Base-by-base conservation (phyloP, 352 stramenopile genomes). In the Lagenidium giganteum region DNA sequence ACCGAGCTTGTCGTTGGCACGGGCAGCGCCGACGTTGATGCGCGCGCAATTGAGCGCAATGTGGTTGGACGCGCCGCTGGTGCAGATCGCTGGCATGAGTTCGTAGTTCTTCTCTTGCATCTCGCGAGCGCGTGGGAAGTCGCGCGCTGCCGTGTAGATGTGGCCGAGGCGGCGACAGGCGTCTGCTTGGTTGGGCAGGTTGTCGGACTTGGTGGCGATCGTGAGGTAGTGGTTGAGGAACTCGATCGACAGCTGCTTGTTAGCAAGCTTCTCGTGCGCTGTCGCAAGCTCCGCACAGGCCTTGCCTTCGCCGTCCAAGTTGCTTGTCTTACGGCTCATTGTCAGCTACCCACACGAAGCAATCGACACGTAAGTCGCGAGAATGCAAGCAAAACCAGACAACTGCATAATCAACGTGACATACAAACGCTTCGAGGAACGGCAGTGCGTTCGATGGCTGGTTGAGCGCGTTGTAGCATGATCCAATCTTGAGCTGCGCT, bases 61-160 rank as follows among this genome's bases (percentile, higher is more conserved):
- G 7, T 54, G 34, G 25, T 89, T 72, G 8, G 51, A 53, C 0
- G 67, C 63, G 26, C 58, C 64, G 9, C 67, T 46, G 8, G 61
- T 61, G n/a, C n/a, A n/a, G 28, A 83, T 55, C 9, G 59, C 69
- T 20, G 75, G 73, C 8, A 87, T 65, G 16, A 94, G 60, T 50
- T 96, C 81, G 47, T 96, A 91, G 58, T 91, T 95, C 28, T 92
- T 87, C 47, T 94, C 82, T 53, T 92, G 91, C 67, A 92, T 95
- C 47, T 94, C 76, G 1, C 93, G 61, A 2, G 87, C 89, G 8
- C 68, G 71, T 8, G 66, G 55, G 45, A 91, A 92, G 38, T 96
- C 82, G 27, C 83, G 74, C 5, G 76, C 78, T 35, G 71, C 59
- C 12, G 77, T 89, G 53, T 91, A 92, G 39, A 95, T 90, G 25